A percentile compares a stretch with the other conserved stretches of the same genome.
Evolutionary conservation across 176 grass and related monocot genomes (phyloP).

Genomic region (Ensete ventricosum): DNA sequence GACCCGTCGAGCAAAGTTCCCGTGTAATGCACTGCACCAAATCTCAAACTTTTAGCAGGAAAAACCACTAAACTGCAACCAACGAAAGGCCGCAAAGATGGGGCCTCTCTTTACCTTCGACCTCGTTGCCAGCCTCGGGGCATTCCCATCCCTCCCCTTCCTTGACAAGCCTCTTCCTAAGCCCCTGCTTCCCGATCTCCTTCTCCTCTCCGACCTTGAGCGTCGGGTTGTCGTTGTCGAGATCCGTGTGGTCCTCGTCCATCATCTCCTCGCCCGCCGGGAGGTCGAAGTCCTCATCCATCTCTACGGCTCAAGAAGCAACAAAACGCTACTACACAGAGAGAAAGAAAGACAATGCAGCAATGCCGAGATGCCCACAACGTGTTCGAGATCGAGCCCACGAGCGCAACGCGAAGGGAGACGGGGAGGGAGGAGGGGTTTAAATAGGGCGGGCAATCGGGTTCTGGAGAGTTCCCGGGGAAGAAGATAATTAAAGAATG

Average conservation of each 20-base stretch:
- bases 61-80: neutral
- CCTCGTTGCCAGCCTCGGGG: constrained; percentile 60
- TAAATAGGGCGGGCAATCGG: constrained; percentile 2
- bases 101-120: constrained; percentile 40
- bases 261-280: constrained; percentile 25
- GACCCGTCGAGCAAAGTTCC: constrained; percentile 65
- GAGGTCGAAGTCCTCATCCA: constrained; percentile 62
- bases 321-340: constrained; percentile 6
- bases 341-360: neutral
- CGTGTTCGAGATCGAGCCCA: neutral
- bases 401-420: too few relatives aligned
- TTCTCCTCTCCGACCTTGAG: constrained; percentile 57
- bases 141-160: constrained; percentile 44
- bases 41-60: neutral
- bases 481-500: neutral
- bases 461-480: constrained; percentile 18
- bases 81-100: neutral
- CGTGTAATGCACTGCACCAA: constrained; percentile 67
- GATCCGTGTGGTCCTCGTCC: constrained; percentile 34
- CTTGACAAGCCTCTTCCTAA: constrained; percentile 62
- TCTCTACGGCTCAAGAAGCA: neutral
- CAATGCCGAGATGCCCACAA: neutral
- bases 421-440: neutral
- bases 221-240: constrained; percentile 25
- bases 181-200: constrained; percentile 61